Evolutionary conservation across 306 rosid genomes (phyloP), one percentile per base, ranked within the genome.

Genomic region (Spatholobus suberectus): DNA sequence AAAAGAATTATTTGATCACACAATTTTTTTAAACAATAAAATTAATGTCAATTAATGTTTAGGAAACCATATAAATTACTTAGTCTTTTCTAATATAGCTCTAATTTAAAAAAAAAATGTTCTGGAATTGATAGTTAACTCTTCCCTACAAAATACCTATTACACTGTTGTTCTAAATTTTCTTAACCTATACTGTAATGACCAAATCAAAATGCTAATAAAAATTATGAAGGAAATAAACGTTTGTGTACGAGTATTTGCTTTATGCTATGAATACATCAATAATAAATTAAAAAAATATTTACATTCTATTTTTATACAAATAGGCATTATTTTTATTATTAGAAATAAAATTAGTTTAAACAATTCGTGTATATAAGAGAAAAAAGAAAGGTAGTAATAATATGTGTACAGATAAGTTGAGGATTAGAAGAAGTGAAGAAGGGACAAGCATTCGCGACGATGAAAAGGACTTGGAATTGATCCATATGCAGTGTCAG

Each of bases 401-500:
- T 8, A 21, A 54, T 61, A 13, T 61, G 32, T 29, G 14, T 65
- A 34, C 2, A 14, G 26, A 54, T 58, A 55, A 23, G 57, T 40
- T 38, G 40, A 35, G 15, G 41, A 62, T 29, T 62, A 14, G 69
- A 62, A 32, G 6, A 35, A 6, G 5, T 17, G 14, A 15, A 26
- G 2, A 61, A 8, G 18, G 29, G 59, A 27, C 58, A 57, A 23
- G 15, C 24, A 40, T 4, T 29, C 0, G 6, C 1, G 17, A 34
- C 11, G 21, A 34, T 69, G 85, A 80, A 70, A 81, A 43, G 67
- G 77, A 77, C 73, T 63, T 81, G 51, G 41, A 52, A 73, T 29
- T 71, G 21, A 71, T 77, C 81, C 78, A 74, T 17, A 27, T 8
- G 70, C 72, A 41, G 11, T 70, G 80, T 34, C 88, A 81, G 27